phyloP scores from a whole-genome alignment of 768 basidiomycete genomes.

The Nevesoporus exiguus region DNA sequence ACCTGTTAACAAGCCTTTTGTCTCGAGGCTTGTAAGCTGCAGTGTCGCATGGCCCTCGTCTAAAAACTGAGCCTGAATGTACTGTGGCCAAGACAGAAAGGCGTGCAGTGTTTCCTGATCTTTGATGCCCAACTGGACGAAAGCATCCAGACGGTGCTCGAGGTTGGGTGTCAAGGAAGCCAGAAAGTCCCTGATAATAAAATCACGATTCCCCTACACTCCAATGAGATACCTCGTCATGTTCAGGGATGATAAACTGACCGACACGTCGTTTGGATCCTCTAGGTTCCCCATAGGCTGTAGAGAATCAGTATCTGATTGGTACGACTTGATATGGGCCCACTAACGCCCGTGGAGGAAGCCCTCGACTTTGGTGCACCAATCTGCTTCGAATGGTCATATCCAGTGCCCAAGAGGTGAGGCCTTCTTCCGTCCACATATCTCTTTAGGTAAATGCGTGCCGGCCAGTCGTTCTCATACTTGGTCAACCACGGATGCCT shows the following conservation, averaged over 20 bases:
- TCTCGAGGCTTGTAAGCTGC: constrained; percentile 23
- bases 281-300: neutral
- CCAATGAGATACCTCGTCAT: neutral
- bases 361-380: neutral
- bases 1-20: constrained; percentile 12
- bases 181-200: constrained; percentile 16
- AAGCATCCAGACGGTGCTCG: constrained; percentile 15
- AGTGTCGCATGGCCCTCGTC: constrained; percentile 8
- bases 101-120: constrained; percentile 18
- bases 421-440: constrained; percentile 10
- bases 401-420: neutral
- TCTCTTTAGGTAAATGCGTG: constrained; percentile 20
- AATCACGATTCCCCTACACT: neutral
- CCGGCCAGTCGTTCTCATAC: constrained; percentile 20
- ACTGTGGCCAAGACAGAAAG: constrained; percentile 25
- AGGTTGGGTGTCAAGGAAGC: constrained; percentile 21
- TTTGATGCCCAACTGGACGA: constrained; percentile 22
- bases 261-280: neutral
- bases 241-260: constrained; percentile 4
- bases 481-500: constrained; percentile 17
- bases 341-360: neutral
- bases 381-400: neutral
- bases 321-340: neutral
- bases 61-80: constrained; percentile 15
- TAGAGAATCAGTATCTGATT: neutral